Percentiles rank a stretch among this genome's conserved stretches.
Evolutionary conservation across 1,139 yeast species (phyloP).

Genomic region (Geotrichum restrictum): DNA sequence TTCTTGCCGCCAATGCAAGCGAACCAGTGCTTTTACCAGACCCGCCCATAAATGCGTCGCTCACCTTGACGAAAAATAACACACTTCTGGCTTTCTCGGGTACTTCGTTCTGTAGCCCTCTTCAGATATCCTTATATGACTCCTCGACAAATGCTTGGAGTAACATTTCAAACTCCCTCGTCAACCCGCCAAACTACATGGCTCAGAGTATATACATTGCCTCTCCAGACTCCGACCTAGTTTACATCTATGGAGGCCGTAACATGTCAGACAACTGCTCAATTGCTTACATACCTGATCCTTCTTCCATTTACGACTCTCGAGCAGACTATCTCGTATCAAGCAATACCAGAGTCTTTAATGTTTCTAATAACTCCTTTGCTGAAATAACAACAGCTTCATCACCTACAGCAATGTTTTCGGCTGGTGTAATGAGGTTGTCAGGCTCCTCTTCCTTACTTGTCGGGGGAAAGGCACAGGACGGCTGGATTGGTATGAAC

Average conservation of each 20-base stretch:
- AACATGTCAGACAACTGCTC: conserved; percentile 11
- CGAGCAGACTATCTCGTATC: conserved; percentile 34
- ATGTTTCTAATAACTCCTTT: conserved; percentile 35
- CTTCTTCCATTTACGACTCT: conserved; percentile 26
- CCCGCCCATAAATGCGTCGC: conserved; percentile 26
- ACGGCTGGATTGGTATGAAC: conserved; percentile 58
- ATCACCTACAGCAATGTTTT: conserved; percentile 49
- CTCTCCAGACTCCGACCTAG: conserved; percentile 38
- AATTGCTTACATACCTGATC: conserved; percentile 17
- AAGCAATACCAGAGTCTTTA: conserved; percentile 41
- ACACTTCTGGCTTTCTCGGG: conserved; percentile 25
- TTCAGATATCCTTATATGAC: conserved; percentile 25
- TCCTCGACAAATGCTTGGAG: conserved; percentile 25
- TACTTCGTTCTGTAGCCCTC: conserved; percentile 20
- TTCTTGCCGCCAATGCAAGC: conserved; percentile 18
- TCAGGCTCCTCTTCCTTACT: conserved; percentile 32
- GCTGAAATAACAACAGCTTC: conserved; percentile 37
- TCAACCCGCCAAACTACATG: conserved; percentile 23
- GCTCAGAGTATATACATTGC: conserved; percentile 41
- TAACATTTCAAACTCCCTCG: conserved; percentile 16
- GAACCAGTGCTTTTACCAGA: conserved; percentile 19
- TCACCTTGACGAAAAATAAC: conserved; percentile 21
- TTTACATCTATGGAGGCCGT: conserved; percentile 52
- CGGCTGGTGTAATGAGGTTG: conserved; percentile 37
- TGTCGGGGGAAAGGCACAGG: conserved; percentile 53